Base-by-base conservation (phyloP, 2,329 filamentous ascomycete species). In the Corniculantispora saksenae region DNA sequence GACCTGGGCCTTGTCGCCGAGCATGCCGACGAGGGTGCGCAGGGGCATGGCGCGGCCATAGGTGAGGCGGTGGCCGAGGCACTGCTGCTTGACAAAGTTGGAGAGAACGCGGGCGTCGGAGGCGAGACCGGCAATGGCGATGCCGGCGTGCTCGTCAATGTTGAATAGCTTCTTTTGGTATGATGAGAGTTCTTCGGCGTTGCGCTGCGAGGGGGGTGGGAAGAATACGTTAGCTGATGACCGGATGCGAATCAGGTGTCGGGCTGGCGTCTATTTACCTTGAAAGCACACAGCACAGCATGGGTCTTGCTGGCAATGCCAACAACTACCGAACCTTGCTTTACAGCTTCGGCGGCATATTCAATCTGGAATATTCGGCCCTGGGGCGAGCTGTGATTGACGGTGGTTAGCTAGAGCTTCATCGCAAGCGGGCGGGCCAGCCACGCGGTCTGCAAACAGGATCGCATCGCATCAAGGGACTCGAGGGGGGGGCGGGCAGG, bases 31-130 rank as follows among this genome's bases (percentile, higher is more conserved):
- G 73, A 98, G 92, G 68, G 91, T 91, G 75, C 93, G 90, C 76
- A 98, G 84, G 38, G 93, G 92, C 77, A 99, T 95, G 71, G 94
- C 89, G 71, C 95, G 94, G 81, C 92, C 94, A 83, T 97, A 98
- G 65, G 93, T 97, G 73, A 99, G 90, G 79, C 94, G 93, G 74
- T 95, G 94, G 74, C 92, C 91, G 74, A 99, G 92, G 69, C 93
- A 97, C 83, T 98, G 95, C 82, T 97, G 93, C 85, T 97, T 98
- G 94, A 99, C 98, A 85, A 97, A 99, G 88, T 99, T 99, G 85
- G 94, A 97, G 73, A 99, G 93, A 73, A 99, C 95, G 75, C 95
- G 95, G 76, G 94, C 95, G 80, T 99, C 95, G 66, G 94, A 97
- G 71, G 95, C 95, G 68, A 99, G 92, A 73, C 95, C 95, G 71